Base-by-base conservation (phyloP, 2,329 filamentous ascomycete species). In the Xylariaceae sp. region DNA sequence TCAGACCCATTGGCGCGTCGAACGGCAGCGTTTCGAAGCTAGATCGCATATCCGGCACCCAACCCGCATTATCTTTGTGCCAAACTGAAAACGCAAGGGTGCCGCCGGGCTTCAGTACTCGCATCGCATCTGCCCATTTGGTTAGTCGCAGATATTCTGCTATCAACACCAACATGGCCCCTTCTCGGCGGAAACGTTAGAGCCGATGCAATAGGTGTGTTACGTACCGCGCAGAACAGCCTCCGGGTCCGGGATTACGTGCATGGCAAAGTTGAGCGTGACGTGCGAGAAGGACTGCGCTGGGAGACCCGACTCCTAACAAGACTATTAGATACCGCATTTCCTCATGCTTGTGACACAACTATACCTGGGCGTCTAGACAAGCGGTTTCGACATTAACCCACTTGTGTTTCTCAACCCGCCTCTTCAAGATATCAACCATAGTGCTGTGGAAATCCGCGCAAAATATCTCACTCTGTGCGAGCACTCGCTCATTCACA, bases 231-330 rank as follows among this genome's bases (percentile, higher is more conserved):
- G 62, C 45, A 74, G 57, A 4, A 70, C 72, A 7, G 57, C 63
- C 5, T 70, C 65, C 0, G 76, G 71, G 19, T 75, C 60, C 0
- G 76, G 73, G 13, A 79, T 72, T 2, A 76, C 53, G 58, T 78
- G 76, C 44, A 79, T 71, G 1, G 72, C 76, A 53, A 80, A 73
- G n/a, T 72, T 73, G 36, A 76, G 63, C 9, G 75, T 72, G 26
- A 77, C 63, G 60, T 80, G 75, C 1, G 69, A 74, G 56, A 74
- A 78, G 0, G 69, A 68, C 13, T 61, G 63, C 1, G 70, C 69
- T 0, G 69, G 63, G 6, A 79, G 65, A 1, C 60, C 66, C 3
- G 75, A 76, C 22, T 76, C 58, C 74, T 76, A 32, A 1, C 13
- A 32, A 6, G 18, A 1, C 15, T 9, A 37, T 57, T 29, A 62